phyloP scores from a whole-genome alignment of 768 basidiomycete species.

The Tubosaeta sp. region DNA sequence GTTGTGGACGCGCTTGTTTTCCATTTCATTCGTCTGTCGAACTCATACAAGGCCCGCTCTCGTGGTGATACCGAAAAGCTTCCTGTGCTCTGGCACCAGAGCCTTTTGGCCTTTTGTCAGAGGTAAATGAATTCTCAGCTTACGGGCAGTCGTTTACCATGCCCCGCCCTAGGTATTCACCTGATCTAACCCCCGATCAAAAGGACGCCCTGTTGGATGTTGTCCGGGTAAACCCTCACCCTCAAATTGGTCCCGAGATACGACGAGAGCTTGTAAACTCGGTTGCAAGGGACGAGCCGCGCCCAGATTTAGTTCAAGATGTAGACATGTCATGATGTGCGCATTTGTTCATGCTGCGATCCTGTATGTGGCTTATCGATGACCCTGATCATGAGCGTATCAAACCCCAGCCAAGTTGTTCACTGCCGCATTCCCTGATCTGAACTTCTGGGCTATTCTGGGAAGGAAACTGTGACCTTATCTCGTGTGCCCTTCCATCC shows the following conservation, averaged over 20 bases:
- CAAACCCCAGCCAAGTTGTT: not conserved
- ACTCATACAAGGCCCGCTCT: constrained; percentile 73
- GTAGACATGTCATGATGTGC: constrained; percentile 50
- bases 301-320: constrained; percentile 61
- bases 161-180: constrained; percentile 64
- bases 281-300: constrained; percentile 79
- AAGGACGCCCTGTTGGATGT: constrained; percentile 97
- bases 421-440: not conserved
- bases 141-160: not conserved
- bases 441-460: not conserved
- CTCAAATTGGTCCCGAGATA: constrained; percentile 85
- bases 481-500: not conserved
- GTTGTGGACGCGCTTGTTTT: constrained; percentile 96
- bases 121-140: constrained; percentile 45
- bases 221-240: constrained; percentile 77
- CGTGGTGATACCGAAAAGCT: constrained; percentile 73
- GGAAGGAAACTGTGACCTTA: too few relatives aligned
- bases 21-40: constrained; percentile 96
- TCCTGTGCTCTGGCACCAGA: constrained; percentile 99
- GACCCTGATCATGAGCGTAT: not conserved
- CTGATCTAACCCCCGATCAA: constrained; percentile 93
- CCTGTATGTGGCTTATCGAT: not conserved
- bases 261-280: constrained; percentile 86
- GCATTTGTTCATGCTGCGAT: not conserved
- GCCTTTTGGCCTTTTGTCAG: constrained; percentile 89